Conservation (phyloP, 108 stramenopile genomes). For the Poteriospumella lacustris region DNA sequence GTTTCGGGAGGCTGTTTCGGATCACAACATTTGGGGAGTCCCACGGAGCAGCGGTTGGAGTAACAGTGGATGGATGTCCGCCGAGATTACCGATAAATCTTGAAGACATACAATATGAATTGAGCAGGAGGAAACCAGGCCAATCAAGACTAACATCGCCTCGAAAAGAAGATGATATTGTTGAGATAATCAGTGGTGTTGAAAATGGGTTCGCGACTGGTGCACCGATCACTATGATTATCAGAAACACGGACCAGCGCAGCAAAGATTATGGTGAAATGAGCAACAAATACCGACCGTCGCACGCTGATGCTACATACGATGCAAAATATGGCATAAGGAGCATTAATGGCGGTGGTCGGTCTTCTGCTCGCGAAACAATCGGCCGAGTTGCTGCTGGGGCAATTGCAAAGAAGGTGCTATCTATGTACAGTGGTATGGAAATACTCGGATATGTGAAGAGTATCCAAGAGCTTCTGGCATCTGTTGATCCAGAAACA, state of each 20-base stretch:
- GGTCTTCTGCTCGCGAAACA: conserved; percentile 88
- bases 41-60: conserved; percentile 94
- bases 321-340: conserved; percentile 97
- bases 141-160: conserved; percentile 92
- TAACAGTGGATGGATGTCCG: conserved; percentile 89
- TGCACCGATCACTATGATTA: conserved; percentile 93
- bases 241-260: conserved; percentile 84
- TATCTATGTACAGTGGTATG: conserved; percentile 73
- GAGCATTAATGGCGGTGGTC: conserved; percentile 92
- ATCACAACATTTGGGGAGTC: conserved; percentile 98
- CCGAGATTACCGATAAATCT: conserved; percentile 76
- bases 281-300: conserved; percentile 88
- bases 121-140: conserved; percentile 88
- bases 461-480: conserved; percentile 33
- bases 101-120: conserved; percentile 83
- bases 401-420: conserved; percentile 78
- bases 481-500: background rate
- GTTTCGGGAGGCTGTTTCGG: conserved; percentile 91
- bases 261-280: conserved; percentile 77
- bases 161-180: conserved; percentile 85
- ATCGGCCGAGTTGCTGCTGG: conserved; percentile 98
- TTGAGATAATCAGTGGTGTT: conserved; percentile 87
- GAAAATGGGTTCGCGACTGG: conserved; percentile 78
- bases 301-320: conserved; percentile 95
- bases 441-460: conserved; percentile 86